Percentiles rank a stretch among this genome's conserved stretches.
phyloP scores from a whole-genome alignment of 495 filamentous ascomycete species.

The Sordaria brevicollis region DNA sequence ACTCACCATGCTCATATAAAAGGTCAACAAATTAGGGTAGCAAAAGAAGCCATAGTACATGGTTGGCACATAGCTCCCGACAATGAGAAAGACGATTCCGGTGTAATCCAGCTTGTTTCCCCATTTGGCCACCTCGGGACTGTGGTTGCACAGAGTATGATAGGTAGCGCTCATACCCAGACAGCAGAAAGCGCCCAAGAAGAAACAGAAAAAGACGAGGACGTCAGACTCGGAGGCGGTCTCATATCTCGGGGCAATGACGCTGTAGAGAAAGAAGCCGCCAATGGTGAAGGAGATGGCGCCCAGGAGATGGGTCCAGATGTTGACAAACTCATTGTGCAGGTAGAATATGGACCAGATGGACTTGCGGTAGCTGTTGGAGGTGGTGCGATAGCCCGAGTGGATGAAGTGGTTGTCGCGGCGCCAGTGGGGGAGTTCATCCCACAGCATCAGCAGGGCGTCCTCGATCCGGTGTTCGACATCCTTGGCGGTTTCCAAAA shows the following conservation, averaged over 20 bases:
- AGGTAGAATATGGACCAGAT: conserved; percentile 26
- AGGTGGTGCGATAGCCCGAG: conserved; percentile 29
- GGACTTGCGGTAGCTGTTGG: conserved; percentile 27
- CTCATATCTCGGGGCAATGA: conserved; percentile 55
- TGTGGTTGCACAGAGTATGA: conserved; percentile 36
- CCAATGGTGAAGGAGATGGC: conserved; percentile 37
- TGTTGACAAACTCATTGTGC: conserved; percentile 92
- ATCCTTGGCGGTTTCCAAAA: conserved; percentile 15
- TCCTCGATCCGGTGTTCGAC: conserved; percentile 18
- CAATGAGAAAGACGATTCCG: conserved; percentile 81
- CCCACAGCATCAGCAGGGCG: conserved; percentile 27
- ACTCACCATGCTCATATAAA: conserved; percentile 67
- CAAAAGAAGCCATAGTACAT: conserved; percentile 83
- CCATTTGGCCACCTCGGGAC: conserved; percentile 29
- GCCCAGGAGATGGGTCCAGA: conserved; percentile 77
- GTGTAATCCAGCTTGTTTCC: conserved; percentile 71
- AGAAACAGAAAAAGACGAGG: conserved; percentile 67
- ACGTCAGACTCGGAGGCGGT: conserved; percentile 55
- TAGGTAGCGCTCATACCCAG: conserved; percentile 78
- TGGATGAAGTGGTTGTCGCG: conserved; percentile 37
- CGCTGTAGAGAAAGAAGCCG: conserved; percentile 19
- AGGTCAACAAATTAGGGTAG: conserved; percentile 44
- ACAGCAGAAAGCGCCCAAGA: conserved; percentile 62
- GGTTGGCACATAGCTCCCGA: conserved; percentile 77
- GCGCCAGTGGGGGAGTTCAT: conserved; percentile 35